Base-by-base conservation (phyloP, 2,329 filamentous ascomycete genomes). In the Pestalotiopsis sp. region DNA sequence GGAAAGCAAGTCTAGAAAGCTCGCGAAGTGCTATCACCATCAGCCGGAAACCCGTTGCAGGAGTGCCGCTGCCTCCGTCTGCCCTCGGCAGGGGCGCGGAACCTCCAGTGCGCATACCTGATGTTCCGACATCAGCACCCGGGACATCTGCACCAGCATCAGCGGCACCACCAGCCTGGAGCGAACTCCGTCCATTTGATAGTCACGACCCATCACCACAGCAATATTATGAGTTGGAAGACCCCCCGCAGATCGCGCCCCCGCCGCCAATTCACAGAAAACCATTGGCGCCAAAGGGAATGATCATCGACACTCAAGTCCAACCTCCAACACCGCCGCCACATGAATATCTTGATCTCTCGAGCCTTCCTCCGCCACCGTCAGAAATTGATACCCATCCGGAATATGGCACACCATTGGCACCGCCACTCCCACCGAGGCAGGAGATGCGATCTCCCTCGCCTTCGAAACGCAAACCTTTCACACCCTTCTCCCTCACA, bases 401-500 rank as follows among this genome's bases (percentile, higher is more conserved):
- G 13, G 64, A 59, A 38, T 66, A 66, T 14, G 64, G 39, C 31
- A 66, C 25, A 5, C 62, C 25, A n/a, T 20, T 14, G 45, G 66
- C 45, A 17, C 60, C n/a, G 13, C 56, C 64, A 11, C 23, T 64
- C 71, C 36, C 75, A 78, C n/a, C 36, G 7, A n/a, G 57, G 38
- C 59, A 58, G 56, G 58, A 52, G 4, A 62, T 12, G 25, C 66
- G 66, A 17, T 81, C 82, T 0, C 77, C 79, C 0, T 84, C 82
- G 1, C 83, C 82, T 2, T 75, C 71, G 27, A 82, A 80, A 66
- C 75, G 72, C 61, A 77, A 74, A 25, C 73, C 77, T 6, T 78
- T 81, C 61, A 78, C 80, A 0, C 83, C 86, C 0, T 89, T 88
- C 71, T 85, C 83, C 2, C 80, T 90, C 14, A 91, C 89, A 0